Evolutionary conservation across 1,139 yeast species (phyloP), one percentile per base, ranked within the genome.

Genomic region (Pneumocystis wakefieldiae): DNA sequence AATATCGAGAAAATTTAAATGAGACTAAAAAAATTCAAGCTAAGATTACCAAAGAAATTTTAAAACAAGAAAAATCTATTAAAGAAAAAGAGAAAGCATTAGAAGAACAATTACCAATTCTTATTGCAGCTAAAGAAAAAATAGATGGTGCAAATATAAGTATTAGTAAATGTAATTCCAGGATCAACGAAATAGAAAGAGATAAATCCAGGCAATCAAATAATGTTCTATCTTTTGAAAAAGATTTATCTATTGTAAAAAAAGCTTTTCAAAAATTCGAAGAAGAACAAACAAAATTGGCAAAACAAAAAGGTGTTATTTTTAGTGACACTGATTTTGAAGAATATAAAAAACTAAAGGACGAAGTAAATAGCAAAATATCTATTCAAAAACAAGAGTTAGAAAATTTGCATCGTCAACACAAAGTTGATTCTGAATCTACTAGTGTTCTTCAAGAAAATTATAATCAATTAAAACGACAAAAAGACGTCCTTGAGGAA

Each of bases 341-440:
- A 36, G 85, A 84, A 63, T 90, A 89, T 71, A 85, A 84, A 61
- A 59, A 66, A 1, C 75, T 89, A 65, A 81, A 88, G 69, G 82
- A 82, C 24, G 70, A 76, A 63, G 88, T 82, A 66, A 70, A 69
- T 60, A 67, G 65, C 39, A 68, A 65, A 59, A 72, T 74, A 0
- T 68, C 73, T 14, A 61, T 66, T 4, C 71, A 72, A 62, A 73
- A 70, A 63, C 65, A 72, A 4, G 67, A 70, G n/a, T 62, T 74
- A 48, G 70, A 69, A 36, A 68, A 67, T 29, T 62, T 69, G 10
- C 60, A 62, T 28, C 69, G 76, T 4, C 71, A 70, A 57, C 66
- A 69, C 63, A 67, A 68, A 57, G 69, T 73, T 15, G 69, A 68
- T 32, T 67, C 69, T 19, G 76, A 72, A 53, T 69, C 67, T 41